phyloP scores from a whole-genome alignment of 192 early-diverging fungal genomes.

The Backusella tuberculispora region DNA sequence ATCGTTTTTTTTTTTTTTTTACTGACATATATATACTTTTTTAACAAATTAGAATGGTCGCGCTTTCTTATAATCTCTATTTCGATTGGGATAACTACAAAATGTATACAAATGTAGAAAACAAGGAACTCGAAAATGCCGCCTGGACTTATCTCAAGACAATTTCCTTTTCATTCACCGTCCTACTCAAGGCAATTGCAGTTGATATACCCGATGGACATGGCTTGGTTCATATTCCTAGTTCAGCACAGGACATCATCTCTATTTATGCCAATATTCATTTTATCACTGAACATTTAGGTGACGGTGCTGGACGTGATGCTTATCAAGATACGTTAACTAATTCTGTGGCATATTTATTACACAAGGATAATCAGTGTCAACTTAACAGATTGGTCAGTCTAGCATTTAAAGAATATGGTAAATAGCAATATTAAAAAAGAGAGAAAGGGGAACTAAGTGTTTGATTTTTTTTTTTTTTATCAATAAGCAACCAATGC shows the following conservation, averaged over 20 bases:
- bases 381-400: conserved; percentile 29
- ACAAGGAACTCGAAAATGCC: conserved; percentile 10
- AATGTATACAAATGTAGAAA: conserved; percentile 8
- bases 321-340: conserved; percentile 55
- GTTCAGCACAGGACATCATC: conserved; percentile 39
- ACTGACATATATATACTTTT: too few species aligned
- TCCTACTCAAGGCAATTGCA: conserved; percentile 47
- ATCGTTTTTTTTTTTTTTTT: too few species aligned
- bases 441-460: not conserved
- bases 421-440: not conserved
- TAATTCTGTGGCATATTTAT: conserved; percentile 46
- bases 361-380: conserved; percentile 27
- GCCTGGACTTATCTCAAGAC: conserved; percentile 56
- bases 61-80: conserved; percentile 28
- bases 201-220: conserved; percentile 33
- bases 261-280: conserved; percentile 52
- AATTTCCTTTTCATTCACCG: conserved; percentile 53
- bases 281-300: conserved; percentile 52
- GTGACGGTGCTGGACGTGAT: conserved; percentile 46
- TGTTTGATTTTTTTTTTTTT: too few species aligned
- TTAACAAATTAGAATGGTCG: conserved; percentile 7
- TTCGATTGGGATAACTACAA: conserved; percentile 33
- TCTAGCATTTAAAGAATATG: conserved; percentile 33
- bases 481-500: not conserved
- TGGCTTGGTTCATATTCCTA: conserved; percentile 16